A percentile compares a stretch with the other conserved stretches of the same genome.
Evolutionary conservation across 371 early-diverging fungal genomes (phyloP).

Genomic region (Apophysomyces variabilis): DNA sequence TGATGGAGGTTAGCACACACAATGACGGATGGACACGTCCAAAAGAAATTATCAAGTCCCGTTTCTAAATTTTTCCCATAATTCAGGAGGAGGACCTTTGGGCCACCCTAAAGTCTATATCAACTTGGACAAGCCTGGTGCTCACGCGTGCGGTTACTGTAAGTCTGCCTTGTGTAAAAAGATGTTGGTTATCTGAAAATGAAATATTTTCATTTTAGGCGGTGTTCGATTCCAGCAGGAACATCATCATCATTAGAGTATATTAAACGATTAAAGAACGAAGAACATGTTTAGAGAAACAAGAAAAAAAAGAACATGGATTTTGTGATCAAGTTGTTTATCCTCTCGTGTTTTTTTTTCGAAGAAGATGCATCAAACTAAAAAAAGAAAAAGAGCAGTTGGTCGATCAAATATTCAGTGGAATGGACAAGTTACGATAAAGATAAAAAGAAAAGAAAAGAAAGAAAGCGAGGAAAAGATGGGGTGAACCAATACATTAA

Average conservation of each 20-base stretch:
- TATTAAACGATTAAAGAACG: background rate
- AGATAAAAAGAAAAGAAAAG: background rate
- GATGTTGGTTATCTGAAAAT: background rate
- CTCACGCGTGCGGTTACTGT: slow-evolving; percentile 85
- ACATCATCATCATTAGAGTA: slow-evolving; percentile 34
- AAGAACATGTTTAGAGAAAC: no score
- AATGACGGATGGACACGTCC: background rate
- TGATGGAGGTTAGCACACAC: slow-evolving; percentile 74
- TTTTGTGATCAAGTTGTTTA: background rate
- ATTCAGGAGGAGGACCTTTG: slow-evolving; percentile 83
- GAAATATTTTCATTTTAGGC: slow-evolving; percentile 44
- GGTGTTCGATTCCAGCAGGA: slow-evolving; percentile 78
- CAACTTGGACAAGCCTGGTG: slow-evolving; percentile 78
- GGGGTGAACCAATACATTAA: background rate
- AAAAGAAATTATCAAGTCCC: background rate
- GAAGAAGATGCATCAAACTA: background rate
- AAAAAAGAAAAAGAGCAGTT: background rate
- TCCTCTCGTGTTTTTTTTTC: background rate
- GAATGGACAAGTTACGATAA: no score
- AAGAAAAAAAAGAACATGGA: no score
- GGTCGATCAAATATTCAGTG: no score
- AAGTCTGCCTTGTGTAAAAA: slow-evolving; percentile 35
- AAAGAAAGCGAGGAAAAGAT: background rate
- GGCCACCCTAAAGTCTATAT: slow-evolving; percentile 96
- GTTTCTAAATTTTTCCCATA: slow-evolving; percentile 9